A percentile compares a stretch with the other conserved stretches of the same genome.
Conservation (phyloP, 192 early-diverging fungal species). For the Entomortierella lignicola region DNA sequence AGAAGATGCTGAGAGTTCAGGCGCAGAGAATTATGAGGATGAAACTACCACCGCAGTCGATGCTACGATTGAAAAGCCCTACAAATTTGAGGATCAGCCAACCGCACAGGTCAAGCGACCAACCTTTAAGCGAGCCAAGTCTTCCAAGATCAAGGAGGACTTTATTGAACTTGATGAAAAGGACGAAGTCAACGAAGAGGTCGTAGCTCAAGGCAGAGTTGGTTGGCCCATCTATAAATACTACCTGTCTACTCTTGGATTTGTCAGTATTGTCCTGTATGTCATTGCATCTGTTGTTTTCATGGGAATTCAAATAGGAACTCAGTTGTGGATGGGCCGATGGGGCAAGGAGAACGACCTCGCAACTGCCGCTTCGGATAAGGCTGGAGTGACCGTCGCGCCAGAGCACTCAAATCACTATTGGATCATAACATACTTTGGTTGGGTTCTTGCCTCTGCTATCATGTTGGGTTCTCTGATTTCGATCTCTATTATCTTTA, state of each 20-base stretch:
- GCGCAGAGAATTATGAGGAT: not conserved
- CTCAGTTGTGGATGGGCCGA: constrained; percentile 13
- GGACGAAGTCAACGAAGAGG: constrained; percentile 33
- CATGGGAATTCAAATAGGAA: constrained; percentile 3
- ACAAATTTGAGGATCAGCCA: not conserved
- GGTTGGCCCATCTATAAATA: constrained; percentile 50
- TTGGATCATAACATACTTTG: constrained; percentile 31
- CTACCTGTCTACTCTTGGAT: constrained; percentile 18
- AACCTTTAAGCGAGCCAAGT: constrained; percentile 21
- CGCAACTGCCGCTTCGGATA: not conserved
- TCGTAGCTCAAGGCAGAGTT: constrained; percentile 12
- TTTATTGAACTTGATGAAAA: constrained; percentile 23
- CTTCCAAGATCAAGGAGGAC: constrained; percentile 20
- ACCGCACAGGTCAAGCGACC: constrained; percentile 12
- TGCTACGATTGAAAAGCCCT: not conserved
- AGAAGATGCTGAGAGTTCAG: not conserved
- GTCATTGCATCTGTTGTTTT: not conserved
- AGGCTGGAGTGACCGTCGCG: not conserved
- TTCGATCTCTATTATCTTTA: constrained; percentile 4
- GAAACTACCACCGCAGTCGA: not conserved
- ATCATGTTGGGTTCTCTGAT: constrained; percentile 6
- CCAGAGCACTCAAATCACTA: constrained; percentile 2
- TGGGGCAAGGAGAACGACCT: constrained; percentile 5
- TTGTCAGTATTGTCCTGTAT: not conserved
- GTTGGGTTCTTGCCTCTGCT: constrained; percentile 12